phyloP scores from a whole-genome alignment of 2,329 filamentous ascomycete genomes.

The Alternaria longipes region DNA sequence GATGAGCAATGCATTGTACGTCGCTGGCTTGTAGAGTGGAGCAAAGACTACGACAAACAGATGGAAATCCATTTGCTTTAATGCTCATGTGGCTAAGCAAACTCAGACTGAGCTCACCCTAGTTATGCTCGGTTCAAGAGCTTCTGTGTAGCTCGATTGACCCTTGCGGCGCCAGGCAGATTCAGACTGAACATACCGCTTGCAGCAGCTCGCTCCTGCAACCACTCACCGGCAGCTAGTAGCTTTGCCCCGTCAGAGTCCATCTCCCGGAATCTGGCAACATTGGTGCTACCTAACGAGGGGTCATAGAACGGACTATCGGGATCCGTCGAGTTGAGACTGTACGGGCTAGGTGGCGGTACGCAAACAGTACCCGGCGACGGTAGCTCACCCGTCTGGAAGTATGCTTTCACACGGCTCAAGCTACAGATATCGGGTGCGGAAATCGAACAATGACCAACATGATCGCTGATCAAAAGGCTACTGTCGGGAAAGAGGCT shows the following conservation, averaged over 20 bases:
- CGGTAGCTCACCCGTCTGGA: conserved; percentile 58
- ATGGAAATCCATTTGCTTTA: no score
- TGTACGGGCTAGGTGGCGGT: conserved; percentile 43
- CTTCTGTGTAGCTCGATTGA: neutral
- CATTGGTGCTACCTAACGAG: conserved; percentile 4
- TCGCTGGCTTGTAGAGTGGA: no score
- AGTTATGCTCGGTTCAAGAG: no score
- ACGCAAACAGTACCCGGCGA: conserved; percentile 55
- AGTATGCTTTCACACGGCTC: conserved; percentile 48
- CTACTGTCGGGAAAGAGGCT: conserved; percentile 55
- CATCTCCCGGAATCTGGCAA: neutral
- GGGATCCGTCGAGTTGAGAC: conserved; percentile 51
- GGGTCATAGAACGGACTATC: conserved; percentile 44
- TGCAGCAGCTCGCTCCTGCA: conserved; percentile 12
- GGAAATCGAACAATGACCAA: conserved; percentile 58
- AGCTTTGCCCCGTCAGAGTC: conserved; percentile 1
- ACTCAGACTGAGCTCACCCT: no score
- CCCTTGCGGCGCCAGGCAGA: conserved; percentile 13
- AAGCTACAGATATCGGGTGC: conserved; percentile 50
- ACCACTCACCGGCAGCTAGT: conserved; percentile 1
- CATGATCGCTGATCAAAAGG: conserved; percentile 56
- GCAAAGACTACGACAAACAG: no score
- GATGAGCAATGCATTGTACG: no score
- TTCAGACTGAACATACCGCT: conserved; percentile 11
- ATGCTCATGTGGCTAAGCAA: no score